Conservation (phyloP, 495 filamentous ascomycete species). For the Hamigera avellanea region DNA sequence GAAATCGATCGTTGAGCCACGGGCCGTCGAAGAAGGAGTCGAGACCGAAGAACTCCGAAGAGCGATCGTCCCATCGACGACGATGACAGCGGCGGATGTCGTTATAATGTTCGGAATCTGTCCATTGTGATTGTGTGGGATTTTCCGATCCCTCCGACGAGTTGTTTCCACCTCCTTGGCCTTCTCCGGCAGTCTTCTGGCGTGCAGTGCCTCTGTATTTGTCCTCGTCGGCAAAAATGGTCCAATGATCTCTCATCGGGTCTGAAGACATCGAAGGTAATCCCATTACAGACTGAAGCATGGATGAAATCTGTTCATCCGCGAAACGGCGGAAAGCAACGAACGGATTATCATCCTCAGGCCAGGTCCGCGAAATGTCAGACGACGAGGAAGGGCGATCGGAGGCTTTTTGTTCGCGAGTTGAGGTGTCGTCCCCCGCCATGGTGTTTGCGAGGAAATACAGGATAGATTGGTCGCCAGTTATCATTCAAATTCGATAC, state of each 20-base stretch:
- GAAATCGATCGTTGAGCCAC: conserved; percentile 20
- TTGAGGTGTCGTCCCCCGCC: conserved; percentile 19
- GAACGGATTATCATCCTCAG: conserved; percentile 42
- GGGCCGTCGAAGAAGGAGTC: conserved; percentile 26
- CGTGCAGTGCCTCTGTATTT: conserved; percentile 14
- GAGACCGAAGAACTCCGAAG: conserved; percentile 19
- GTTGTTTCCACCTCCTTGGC: background rate
- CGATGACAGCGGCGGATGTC: conserved; percentile 3
- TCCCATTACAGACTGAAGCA: conserved; percentile 40
- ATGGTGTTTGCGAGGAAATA: conserved; percentile 14
- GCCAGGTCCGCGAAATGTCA: conserved; percentile 10
- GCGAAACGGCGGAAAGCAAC: conserved; percentile 48
- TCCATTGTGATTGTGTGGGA: background rate
- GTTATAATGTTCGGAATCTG: conserved; percentile 3
- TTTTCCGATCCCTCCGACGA: background rate
- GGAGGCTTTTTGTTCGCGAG: conserved; percentile 4
- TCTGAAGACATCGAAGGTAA: conserved; percentile 26
- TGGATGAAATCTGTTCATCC: conserved; percentile 44
- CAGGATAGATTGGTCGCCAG: too few relatives aligned
- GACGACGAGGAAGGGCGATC: conserved; percentile 1
- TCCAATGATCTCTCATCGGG: conserved; percentile 23
- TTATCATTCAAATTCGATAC: too few relatives aligned
- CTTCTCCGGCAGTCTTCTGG: conserved; percentile 9
- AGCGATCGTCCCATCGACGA: conserved; percentile 3
- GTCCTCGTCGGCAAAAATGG: conserved; percentile 21